Evolutionary conservation across 2,329 filamentous ascomycete species (phyloP).

Genomic region (Aurifilum marmelostoma): DNA sequence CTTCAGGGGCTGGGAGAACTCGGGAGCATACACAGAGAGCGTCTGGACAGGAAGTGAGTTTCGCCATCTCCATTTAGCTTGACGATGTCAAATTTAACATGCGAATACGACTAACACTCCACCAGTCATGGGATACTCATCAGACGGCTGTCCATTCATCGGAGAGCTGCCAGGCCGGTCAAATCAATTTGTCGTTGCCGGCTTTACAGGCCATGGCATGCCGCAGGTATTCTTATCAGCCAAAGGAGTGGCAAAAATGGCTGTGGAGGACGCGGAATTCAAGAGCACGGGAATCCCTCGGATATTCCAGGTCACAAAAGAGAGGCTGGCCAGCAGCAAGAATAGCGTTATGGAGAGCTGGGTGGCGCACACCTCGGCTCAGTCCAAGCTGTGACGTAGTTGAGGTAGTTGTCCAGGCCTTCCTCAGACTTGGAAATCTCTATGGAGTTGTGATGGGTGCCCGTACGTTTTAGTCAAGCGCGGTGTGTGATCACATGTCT

Average conservation of each 20-base stretch:
- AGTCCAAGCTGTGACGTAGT: slow-evolving; percentile 8
- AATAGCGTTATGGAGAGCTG: slow-evolving; percentile 29
- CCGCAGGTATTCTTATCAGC: slow-evolving; percentile 46
- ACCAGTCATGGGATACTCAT: slow-evolving; percentile 48
- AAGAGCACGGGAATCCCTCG: slow-evolving; percentile 43
- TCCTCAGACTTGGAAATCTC: background rate
- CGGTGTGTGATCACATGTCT: too few species aligned
- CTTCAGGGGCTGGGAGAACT: slow-evolving; percentile 51
- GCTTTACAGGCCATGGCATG: slow-evolving; percentile 58
- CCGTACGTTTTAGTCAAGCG: too few species aligned
- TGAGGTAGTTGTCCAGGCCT: background rate
- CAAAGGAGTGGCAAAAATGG: slow-evolving; percentile 47
- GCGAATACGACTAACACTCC: background rate
- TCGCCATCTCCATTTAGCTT: background rate
- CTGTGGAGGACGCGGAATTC: slow-evolving; percentile 37
- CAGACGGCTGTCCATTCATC: slow-evolving; percentile 48
- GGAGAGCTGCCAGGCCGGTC: slow-evolving; percentile 45
- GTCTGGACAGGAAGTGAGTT: slow-evolving; percentile 48
- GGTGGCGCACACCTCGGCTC: slow-evolving; percentile 18
- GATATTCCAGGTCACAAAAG: slow-evolving; percentile 40
- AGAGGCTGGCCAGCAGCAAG: slow-evolving; percentile 33
- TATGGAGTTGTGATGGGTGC: too few species aligned
- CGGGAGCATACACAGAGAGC: slow-evolving; percentile 39
- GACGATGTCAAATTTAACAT: too few species aligned
- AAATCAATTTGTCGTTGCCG: slow-evolving; percentile 49